Evolutionary conservation across 2,329 filamentous ascomycete species (phyloP), one percentile per base, ranked within the genome.

Genomic region (Annulohypoxylon truncatum): DNA sequence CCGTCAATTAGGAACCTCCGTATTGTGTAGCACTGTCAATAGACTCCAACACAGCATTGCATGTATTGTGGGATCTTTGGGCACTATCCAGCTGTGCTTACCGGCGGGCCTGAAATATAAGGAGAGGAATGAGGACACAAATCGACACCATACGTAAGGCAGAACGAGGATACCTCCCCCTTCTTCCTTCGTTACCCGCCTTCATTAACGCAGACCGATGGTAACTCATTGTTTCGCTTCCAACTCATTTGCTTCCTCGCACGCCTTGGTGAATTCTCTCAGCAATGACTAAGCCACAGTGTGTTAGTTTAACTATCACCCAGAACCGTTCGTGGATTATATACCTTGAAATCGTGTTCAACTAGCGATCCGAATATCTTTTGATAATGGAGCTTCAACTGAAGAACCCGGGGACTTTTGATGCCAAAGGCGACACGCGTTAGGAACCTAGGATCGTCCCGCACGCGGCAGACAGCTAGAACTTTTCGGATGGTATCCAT

Each of bases 391-490:
- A 89, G 68, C 71, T 83, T 85, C 55, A 87, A 73, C 35, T 78
- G 74, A 4, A 76, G 80, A 0, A 87, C 80, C 0, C 87, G 77
- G 0, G 88, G 88, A 68, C 86, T 90, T 46, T 79, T 80, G 72
- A 90, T 89, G 0, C 88, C 88, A 72, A 89, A 90, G 0, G 87
- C 88, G 3, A 90, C 77, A 18, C 85, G 81, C 0, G 88, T 86
- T 26, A 90, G 77, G 67, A 89, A 85, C 10, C 87, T 76, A 1
- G 88, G 80, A 72, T 90, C 88, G 48, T 90, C 85, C 1, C 85
- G 79, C 0, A 83, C 81, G 0, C 76, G 69, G 10, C 84, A 82
- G 0, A 74, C 78, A 0, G 74, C 65, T 1, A 90, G 75, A 0
- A 90, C 76, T 1, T 71, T 74, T 5, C 74, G 61, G 48, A 89